Evolutionary conservation across 495 filamentous ascomycete species (phyloP).

Genomic region (Aspergillus coremiiformis): DNA sequence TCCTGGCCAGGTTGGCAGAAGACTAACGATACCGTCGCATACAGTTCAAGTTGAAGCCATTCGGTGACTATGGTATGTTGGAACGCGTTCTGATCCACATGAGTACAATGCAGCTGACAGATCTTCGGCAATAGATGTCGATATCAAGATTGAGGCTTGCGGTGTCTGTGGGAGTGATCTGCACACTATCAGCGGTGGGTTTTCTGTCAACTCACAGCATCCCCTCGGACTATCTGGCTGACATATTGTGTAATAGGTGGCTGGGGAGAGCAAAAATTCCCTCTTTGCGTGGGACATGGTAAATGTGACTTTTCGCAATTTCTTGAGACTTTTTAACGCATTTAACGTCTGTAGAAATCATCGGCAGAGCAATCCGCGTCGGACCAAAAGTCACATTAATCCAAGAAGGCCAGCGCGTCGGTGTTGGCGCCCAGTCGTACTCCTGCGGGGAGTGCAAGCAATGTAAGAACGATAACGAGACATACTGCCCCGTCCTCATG

Average conservation of each 20-base stretch:
- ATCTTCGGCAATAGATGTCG: conserved; percentile 46
- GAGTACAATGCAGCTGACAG: background rate
- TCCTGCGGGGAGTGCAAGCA: conserved; percentile 63
- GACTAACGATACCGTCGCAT: background rate
- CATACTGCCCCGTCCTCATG: conserved; percentile 61
- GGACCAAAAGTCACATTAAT: conserved; percentile 58
- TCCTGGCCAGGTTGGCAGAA: background rate
- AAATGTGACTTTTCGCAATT: conserved; percentile 4
- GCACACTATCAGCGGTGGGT: conserved; percentile 59
- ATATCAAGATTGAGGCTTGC: conserved; percentile 65
- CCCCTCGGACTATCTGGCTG: background rate
- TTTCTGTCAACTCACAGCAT: background rate
- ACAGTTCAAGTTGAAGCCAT: conserved; percentile 71
- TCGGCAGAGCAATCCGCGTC: conserved; percentile 65
- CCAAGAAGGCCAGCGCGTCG: conserved; percentile 70
- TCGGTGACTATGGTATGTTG: conserved; percentile 51
- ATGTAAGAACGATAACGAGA: conserved; percentile 68
- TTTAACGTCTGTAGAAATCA: conserved; percentile 42
- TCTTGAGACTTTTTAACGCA: background rate
- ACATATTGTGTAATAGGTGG: conserved; percentile 36
- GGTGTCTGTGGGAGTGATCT: conserved; percentile 76
- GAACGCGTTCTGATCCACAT: background rate
- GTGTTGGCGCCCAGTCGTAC: conserved; percentile 70
- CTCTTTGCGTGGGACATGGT: conserved; percentile 64
- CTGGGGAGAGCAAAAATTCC: conserved; percentile 63